phyloP scores from a whole-genome alignment of 495 filamentous ascomycete genomes.

The Parathielavia appendiculata region DNA sequence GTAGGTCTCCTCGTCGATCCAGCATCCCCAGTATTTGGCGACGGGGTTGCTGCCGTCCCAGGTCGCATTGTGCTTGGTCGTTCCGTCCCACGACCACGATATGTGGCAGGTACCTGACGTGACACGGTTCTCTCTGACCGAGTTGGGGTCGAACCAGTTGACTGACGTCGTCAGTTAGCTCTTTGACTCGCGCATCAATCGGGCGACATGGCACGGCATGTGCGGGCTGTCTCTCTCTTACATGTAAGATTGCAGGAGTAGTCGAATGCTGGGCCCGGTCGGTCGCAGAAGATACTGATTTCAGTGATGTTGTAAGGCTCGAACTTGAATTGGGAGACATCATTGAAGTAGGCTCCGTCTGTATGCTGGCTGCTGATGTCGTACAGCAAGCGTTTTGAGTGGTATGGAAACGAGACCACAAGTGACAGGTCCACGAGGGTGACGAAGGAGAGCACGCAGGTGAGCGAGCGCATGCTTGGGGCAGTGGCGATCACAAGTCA shows the following conservation, averaged over 20 bases:
- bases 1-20: constrained; percentile 12
- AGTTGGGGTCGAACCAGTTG: constrained; percentile 35
- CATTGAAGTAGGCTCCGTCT: background rate
- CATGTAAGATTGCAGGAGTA: constrained; percentile 12
- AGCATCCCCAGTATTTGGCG: constrained; percentile 23
- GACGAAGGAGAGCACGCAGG: background rate
- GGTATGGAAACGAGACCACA: background rate
- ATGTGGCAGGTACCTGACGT: constrained; percentile 25
- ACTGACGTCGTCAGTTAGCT: constrained; percentile 17
- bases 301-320: constrained; percentile 10
- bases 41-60: constrained; percentile 20
- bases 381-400: background rate
- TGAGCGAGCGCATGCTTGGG: background rate
- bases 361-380: background rate
- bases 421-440: background rate
- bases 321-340: constrained; percentile 15
- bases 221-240: background rate
- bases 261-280: background rate
- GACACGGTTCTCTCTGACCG: constrained; percentile 28
- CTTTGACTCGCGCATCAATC: background rate
- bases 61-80: constrained; percentile 13
- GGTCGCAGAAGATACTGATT: constrained; percentile 9
- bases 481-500: background rate
- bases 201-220: background rate
- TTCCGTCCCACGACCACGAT: constrained; percentile 32